Evolutionary conservation across 2,329 filamentous ascomycete species (phyloP), one percentile per base, ranked within the genome.

Genomic region (Scopulariopsis brevicaulis): DNA sequence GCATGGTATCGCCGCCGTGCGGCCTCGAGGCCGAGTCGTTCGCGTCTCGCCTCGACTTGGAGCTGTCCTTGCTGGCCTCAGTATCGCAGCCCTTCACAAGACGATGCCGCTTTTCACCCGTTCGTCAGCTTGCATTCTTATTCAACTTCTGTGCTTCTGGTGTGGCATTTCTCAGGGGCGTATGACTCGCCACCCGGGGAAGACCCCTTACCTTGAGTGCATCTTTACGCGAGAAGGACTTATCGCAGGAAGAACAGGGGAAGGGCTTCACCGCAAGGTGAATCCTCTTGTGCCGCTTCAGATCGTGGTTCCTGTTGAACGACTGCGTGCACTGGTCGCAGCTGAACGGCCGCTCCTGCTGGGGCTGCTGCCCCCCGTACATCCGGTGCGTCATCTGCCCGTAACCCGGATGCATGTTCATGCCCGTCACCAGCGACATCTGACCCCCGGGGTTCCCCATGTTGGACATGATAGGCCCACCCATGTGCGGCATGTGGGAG

Each of bases 211-310:
- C 94, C 89, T 97, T 97, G 34, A 99, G 77, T 11, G 94, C 94
- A 71, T 97, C 94, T 70, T 97, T 97, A 60, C 94, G 81, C 3
- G 92, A 96, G 67, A 99, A 99, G 69, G 89, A 94, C 81, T 97
- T 97, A 61, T 96, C 91, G 69, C 94, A 99, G 66, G 87, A 87
- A 7, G 77, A 83, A 70, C 94, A 99, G 0, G 92, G 92, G 70
- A 93, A 97, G 0, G 94, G 94, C 77, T 99, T 99, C 48, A 97
- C 90, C 0, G 91, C 89, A 59, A 97, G 73, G 71, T 99, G 94
- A 60, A 97, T 97, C 55, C 91, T 79, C 77, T 96, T 96, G 71
- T 99, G 94, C 56, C 94, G 82, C 74, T 99, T 99, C 65, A 97
- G 72, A 67, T 97, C 94, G 68, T 97, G 94, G 63, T 97, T 97